Percentiles rank a stretch among this genome's conserved stretches.
Conservation (phyloP, 148 eudicot species). For the Nepenthes gracilis region DNA sequence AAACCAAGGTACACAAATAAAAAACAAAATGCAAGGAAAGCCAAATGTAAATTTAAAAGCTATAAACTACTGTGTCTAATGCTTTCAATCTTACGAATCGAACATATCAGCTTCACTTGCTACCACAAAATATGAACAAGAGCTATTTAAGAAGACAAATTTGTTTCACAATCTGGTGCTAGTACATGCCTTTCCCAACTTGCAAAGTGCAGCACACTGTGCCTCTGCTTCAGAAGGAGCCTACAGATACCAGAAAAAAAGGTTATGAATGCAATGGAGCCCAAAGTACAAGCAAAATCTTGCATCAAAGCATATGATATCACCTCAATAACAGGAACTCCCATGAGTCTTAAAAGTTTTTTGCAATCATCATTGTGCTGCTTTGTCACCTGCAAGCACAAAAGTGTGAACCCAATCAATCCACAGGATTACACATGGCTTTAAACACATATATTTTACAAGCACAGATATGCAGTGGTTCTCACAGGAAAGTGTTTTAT, state of each 20-base stretch:
- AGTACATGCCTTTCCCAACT: conserved; percentile 68
- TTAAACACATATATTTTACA: not conserved
- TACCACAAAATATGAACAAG: not conserved
- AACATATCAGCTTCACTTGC: not conserved
- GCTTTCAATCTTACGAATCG: not conserved
- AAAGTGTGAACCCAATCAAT: not conserved
- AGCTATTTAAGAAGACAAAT: not conserved
- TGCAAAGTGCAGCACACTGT: conserved; percentile 95
- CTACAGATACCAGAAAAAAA: conserved; percentile 24
- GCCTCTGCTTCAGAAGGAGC: conserved; percentile 99
- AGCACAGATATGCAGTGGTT: not conserved
- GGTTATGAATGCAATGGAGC: conserved; percentile 1
- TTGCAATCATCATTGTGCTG: conserved; percentile 96
- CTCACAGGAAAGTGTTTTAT: not conserved
- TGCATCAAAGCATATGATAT: not conserved
- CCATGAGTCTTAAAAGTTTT: conserved; percentile 83
- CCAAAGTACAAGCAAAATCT: not conserved
- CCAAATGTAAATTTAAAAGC: not conserved
- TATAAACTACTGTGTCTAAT: not conserved
- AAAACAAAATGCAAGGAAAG: not conserved
- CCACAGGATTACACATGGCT: not conserved
- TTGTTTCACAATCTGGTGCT: not conserved
- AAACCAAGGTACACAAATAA: not conserved
- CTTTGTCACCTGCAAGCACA: conserved; percentile 56
- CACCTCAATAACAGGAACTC: conserved; percentile 97